Evolutionary conservation across 176 grass and related monocot genomes (phyloP).

Genomic region (Eragrostis nindensis): DNA sequence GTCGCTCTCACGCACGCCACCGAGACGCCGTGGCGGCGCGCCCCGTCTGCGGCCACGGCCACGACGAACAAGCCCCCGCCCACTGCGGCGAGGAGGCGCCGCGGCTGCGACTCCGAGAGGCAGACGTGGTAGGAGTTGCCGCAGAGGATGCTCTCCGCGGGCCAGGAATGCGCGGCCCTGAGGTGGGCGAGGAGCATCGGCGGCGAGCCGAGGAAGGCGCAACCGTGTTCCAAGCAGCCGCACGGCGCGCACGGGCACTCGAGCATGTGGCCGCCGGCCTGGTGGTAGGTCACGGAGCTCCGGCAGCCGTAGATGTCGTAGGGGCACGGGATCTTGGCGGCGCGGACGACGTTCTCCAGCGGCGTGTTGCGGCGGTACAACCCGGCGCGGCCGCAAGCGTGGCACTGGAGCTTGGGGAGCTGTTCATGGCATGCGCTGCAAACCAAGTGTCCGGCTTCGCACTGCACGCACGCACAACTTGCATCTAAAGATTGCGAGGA

Average conservation of each 20-base stretch:
- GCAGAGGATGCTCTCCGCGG: too few relatives aligned
- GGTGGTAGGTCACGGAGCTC: background rate
- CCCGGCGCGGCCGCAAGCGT: background rate
- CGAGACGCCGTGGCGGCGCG: background rate
- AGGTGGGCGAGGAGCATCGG: constrained; percentile 10
- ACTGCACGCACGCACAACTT: background rate
- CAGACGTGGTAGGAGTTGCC: background rate
- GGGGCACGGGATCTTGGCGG: background rate
- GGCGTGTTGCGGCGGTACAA: background rate
- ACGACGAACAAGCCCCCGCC: constrained; percentile 13
- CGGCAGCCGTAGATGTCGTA: constrained; percentile 17
- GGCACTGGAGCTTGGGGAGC: background rate
- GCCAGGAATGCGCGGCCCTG: background rate
- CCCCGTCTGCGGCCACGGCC: background rate
- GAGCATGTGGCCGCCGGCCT: background rate
- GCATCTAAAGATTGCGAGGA: too few relatives aligned
- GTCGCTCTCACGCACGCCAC: background rate
- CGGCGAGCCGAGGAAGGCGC: constrained; percentile 6
- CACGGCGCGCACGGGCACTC: constrained; percentile 23
- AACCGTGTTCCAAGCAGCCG: constrained; percentile 9
- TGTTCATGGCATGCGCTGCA: background rate
- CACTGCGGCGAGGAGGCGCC: constrained; percentile 2
- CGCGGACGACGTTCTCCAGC: constrained; percentile 11
- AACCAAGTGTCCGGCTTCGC: background rate
- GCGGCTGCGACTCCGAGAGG: background rate